Conservation (phyloP, 495 filamentous ascomycete genomes). For the Cryomyces antarcticus region DNA sequence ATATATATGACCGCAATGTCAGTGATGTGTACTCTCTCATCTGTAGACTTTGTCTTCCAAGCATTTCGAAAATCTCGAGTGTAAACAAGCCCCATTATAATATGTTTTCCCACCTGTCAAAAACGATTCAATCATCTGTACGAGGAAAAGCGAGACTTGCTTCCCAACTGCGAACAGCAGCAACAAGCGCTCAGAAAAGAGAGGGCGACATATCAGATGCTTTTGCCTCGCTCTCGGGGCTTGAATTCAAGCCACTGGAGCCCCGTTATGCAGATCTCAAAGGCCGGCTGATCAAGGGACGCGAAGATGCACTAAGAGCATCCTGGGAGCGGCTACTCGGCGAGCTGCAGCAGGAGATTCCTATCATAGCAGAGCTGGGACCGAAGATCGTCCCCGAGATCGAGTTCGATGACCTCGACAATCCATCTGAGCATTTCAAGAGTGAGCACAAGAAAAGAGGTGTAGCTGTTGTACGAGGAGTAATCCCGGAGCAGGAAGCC, state of each 20-base stretch:
- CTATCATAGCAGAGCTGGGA: conserved; percentile 23
- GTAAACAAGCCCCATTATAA: not conserved
- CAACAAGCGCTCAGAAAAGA: conserved; percentile 12
- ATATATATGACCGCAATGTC: not conserved
- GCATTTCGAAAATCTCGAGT: not conserved
- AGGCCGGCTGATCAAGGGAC: conserved; percentile 33
- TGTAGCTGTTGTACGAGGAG: conserved; percentile 21
- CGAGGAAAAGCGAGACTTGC: not conserved
- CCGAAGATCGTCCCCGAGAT: conserved; percentile 21
- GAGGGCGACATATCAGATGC: conserved; percentile 65
- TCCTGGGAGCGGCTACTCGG: conserved; percentile 53
- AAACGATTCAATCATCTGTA: not conserved
- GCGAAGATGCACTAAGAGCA: conserved; percentile 36
- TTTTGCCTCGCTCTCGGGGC: conserved; percentile 61
- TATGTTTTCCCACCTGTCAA: conserved; percentile 1
- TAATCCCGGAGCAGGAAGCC: conserved; percentile 17
- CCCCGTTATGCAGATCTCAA: conserved; percentile 65
- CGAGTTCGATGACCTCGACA: conserved; percentile 17
- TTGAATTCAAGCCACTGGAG: conserved; percentile 40
- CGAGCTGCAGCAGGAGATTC: conserved; percentile 32
- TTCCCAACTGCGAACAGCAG: conserved; percentile 6
- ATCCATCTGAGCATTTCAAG: conserved; percentile 9
- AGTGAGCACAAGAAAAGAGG: conserved; percentile 16
- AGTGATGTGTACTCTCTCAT: not conserved
- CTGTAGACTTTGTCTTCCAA: not conserved